Evolutionary conservation across 768 basidiomycete genomes (phyloP).

Genomic region (Cubamyces sp.): DNA sequence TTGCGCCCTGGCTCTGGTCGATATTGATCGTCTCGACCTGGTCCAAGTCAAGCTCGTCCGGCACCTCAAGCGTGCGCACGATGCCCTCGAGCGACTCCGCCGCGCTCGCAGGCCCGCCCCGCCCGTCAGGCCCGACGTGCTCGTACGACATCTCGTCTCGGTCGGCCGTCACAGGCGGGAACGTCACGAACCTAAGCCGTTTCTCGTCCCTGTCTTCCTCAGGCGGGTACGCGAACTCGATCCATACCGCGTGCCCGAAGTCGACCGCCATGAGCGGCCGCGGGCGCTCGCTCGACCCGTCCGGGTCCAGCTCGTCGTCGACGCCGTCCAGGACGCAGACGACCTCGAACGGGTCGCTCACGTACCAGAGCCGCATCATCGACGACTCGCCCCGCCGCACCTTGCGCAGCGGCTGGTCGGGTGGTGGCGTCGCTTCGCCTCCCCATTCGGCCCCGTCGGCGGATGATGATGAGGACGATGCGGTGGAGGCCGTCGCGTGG

Average conservation of each 20-base stretch:
- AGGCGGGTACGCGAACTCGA: conserved; percentile 55
- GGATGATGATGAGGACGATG: conserved; percentile 3
- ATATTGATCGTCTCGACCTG: conserved; percentile 77
- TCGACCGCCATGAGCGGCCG: conserved; percentile 80
- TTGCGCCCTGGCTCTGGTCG: conserved; percentile 74
- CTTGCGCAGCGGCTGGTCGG: neutral
- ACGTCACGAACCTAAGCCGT: conserved; percentile 70
- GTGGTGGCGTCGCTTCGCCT: neutral
- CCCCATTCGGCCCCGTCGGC: conserved; percentile 18
- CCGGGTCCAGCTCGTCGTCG: conserved; percentile 44
- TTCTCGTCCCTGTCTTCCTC: conserved; percentile 44
- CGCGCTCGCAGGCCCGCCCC: conserved; percentile 25
- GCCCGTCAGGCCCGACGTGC: neutral
- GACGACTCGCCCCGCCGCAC: conserved; percentile 47
- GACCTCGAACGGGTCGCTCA: conserved; percentile 71
- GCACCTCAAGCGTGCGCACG: conserved; percentile 65
- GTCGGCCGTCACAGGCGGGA: conserved; percentile 53
- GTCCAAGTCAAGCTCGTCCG: conserved; percentile 65
- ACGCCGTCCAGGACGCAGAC: conserved; percentile 61
- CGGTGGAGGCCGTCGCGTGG: neutral
- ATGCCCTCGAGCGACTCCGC: conserved; percentile 45
- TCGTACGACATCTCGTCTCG: conserved; percentile 25
- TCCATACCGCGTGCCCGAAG: conserved; percentile 88
- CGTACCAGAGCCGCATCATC: conserved; percentile 72
- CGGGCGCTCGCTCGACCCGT: conserved; percentile 47